Percentiles rank a stretch among this genome's conserved stretches.
Evolutionary conservation across 176 grass and related monocot species (phyloP).

Genomic region (Eragrostis curvula): DNA sequence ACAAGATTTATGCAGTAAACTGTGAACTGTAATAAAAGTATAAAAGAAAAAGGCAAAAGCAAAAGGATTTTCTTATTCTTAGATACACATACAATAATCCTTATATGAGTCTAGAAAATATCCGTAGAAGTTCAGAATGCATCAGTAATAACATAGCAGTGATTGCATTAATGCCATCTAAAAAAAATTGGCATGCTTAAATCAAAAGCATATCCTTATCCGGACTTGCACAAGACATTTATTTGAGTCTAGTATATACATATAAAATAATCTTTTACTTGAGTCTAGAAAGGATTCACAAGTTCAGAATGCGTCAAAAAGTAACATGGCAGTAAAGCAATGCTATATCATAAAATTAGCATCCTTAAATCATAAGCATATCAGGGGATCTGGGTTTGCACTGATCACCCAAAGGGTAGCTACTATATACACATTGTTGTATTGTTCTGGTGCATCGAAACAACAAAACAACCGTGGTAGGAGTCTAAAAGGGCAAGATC

Average conservation of each 20-base stretch:
- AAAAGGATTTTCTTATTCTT: neutral
- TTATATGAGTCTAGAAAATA: neutral
- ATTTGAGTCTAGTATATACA: too few relatives aligned
- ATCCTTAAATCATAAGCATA: neutral
- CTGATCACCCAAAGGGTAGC: neutral
- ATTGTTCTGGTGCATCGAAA: neutral
- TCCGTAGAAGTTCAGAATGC: neutral
- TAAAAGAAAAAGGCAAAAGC: neutral
- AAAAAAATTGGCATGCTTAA: too few relatives aligned
- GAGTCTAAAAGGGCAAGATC: neutral
- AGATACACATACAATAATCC: neutral
- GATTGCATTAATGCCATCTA: too few relatives aligned
- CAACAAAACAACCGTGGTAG: too few relatives aligned
- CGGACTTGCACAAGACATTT: too few relatives aligned
- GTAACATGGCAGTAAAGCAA: slow-evolving; percentile 5
- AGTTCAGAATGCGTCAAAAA: too few relatives aligned
- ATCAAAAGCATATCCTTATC: too few relatives aligned
- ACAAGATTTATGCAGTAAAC: neutral
- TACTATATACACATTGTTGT: too few relatives aligned
- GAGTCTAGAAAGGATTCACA: neutral
- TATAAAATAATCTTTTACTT: neutral
- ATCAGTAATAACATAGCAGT: neutral
- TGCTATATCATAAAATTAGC: neutral
- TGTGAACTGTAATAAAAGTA: neutral
- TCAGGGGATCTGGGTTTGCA: neutral